Base-by-base conservation (phyloP, 352 stramenopile species). In the Thalassiosira livingstoniorum region DNA sequence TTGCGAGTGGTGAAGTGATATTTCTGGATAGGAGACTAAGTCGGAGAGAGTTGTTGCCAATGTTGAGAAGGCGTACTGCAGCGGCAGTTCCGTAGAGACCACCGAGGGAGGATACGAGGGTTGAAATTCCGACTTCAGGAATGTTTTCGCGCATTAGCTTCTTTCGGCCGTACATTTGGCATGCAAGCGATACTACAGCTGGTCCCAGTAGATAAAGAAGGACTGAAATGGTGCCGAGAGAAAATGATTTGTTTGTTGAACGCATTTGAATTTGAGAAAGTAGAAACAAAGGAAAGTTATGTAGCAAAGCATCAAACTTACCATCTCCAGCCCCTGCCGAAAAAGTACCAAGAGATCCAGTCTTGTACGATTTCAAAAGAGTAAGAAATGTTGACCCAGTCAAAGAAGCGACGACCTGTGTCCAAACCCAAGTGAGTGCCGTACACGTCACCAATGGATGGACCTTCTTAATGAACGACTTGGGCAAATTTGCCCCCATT, bases 1-100 rank as follows among this genome's bases (percentile, higher is more conserved):
- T 95, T 21, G 92, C 93, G 13, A 96, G 77, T 5, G 93, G 91
- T 35, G 83, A 91, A 31, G 92, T 95, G 60, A 96, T 95, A 58
- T 93, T 94, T 37, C 93, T 72, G 21, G 88, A 88, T 13, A 96
- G 61, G 5, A 91, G 75, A 42, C 82, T 80, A 1, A 95, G 73
- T 47, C 92, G 78, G 57, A 95, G 54, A 2, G 77, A 71, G 11
- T 78, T 78, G 57, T 82, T 83, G 15, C 15, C 43, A 65, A 94
- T 80, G 23, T 61, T 39, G 29, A 92, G 70, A 23, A 89, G 58
- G 29, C 82, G 53, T 1, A 90, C 87, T 34, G 79, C 37, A 7
- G 65, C 74, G 18, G 89, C 90, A 31, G 86, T 93, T 34, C 83
- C 86, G 66, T 87, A 93, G 54, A 93, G 79, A 23, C 89, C 88